Evolutionary conservation across 2,329 filamentous ascomycete species (phyloP), one percentile per base, ranked within the genome.

Genomic region (Allantophomopsis cytisporea): DNA sequence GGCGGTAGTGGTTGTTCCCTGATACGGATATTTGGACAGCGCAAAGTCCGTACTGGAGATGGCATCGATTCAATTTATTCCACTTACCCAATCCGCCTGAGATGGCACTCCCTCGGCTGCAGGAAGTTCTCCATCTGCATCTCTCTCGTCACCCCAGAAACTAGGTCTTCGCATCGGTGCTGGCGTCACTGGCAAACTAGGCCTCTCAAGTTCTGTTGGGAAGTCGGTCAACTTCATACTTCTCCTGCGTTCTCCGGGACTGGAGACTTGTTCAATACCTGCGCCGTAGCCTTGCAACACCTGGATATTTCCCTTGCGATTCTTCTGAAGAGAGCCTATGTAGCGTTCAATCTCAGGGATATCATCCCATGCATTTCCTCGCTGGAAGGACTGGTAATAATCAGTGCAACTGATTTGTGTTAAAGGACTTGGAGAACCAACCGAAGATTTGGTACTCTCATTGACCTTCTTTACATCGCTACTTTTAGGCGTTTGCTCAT

Each of bases 361-460:
- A 39, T 85, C 83, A 52, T 98, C 91, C 91, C 91, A 98, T 13
- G 86, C 88, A 58, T 96, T 98, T 38, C 68, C 74, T 36, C 77
- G 72, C n/a, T 75, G 67, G 33, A 82, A 94, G 36, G 69, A 69
- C 45, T 76, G 71, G 83, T 84, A 94, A 15, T 77, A 71, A 51
- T 80, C 69, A 37, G 71, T 62, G 31, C 67, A 54, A 16, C 60
- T 62, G 41, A 64, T 49, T 35, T 59, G 60, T 43, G 68, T 61
- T 7, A 6, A 15, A 20, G 62, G 66, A 18, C 70, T 66, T 38
- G 68, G 70, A 34, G 58, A 56, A 21, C 72, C 70, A 40, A 48
- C 47, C 38, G 48, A 47, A 35, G 47, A 38, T 36, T 35, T 39
- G 16, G 37, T 37, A 31, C 35, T 37, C 10, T 8, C 31, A 11